Conservation (phyloP, 2,329 filamentous ascomycete genomes). For the Penicillium sp. region DNA sequence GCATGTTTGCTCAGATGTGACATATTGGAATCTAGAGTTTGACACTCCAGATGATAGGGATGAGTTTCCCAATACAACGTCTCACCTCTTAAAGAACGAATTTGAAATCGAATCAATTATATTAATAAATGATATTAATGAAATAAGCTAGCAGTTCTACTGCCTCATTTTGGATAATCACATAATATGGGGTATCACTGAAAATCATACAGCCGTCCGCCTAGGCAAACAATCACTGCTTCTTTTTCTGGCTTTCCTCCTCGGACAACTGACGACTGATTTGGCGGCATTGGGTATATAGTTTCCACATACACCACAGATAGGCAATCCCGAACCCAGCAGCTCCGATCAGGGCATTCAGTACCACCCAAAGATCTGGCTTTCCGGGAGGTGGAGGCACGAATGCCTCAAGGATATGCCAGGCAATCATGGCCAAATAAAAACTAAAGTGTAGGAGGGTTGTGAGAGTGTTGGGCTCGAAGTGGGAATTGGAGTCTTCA, state of each 20-base stretch:
- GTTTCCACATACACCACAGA: slow-evolving; percentile 79
- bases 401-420: slow-evolving; percentile 75
- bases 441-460: slow-evolving; percentile 73
- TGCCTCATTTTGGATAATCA: slow-evolving; percentile 1
- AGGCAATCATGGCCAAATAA: slow-evolving; percentile 72
- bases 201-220: slow-evolving; percentile 11
- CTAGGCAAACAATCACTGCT: slow-evolving; percentile 25
- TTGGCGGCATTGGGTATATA: slow-evolving; percentile 37
- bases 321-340: slow-evolving; percentile 85
- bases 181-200: slow-evolving; percentile 31
- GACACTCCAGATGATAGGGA: neutral
- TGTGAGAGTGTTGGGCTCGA: slow-evolving; percentile 53
- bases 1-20: slow-evolving; percentile 6
- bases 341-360: slow-evolving; percentile 82
- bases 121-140: slow-evolving; percentile 1
- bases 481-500: slow-evolving; percentile 38
- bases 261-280: slow-evolving; percentile 25
- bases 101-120: neutral
- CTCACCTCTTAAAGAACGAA: slow-evolving; percentile 12
- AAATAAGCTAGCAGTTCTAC: slow-evolving; percentile 9
- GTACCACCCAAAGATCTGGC: slow-evolving; percentile 91
- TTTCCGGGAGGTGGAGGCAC: slow-evolving; percentile 68
- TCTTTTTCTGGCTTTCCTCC: slow-evolving; percentile 35
- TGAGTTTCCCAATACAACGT: slow-evolving; percentile 13
- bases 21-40: slow-evolving; percentile 8